phyloP scores from a whole-genome alignment of 2,329 filamentous ascomycete genomes.

The Corniculantispora saksenae region DNA sequence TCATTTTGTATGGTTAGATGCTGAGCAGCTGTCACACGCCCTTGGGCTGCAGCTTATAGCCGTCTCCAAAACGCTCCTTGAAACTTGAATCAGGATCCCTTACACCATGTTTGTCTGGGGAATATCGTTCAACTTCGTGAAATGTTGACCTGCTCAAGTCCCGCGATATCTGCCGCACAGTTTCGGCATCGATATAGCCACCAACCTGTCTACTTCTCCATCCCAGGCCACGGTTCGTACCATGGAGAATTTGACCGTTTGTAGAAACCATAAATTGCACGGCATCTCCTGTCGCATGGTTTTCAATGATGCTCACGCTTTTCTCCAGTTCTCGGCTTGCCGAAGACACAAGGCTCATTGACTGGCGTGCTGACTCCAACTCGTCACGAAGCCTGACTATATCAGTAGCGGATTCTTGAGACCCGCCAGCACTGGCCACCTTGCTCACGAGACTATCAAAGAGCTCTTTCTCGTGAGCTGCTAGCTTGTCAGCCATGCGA shows the following conservation, averaged over 20 bases:
- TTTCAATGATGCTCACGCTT: constrained; percentile 24
- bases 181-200: constrained; percentile 22
- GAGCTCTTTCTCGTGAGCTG: constrained; percentile 12
- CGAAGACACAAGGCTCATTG: constrained; percentile 19
- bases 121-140: not conserved
- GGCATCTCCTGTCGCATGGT: constrained; percentile 25
- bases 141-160: constrained; percentile 10
- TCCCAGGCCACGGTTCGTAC: constrained; percentile 24
- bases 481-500: constrained; percentile 1
- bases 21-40: not conserved
- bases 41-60: constrained; percentile 11
- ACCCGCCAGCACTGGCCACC: not conserved
- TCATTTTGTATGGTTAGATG: not conserved
- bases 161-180: constrained; percentile 23
- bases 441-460: constrained; percentile 3
- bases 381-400: constrained; percentile 19
- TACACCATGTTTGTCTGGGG: not conserved
- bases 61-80: constrained; percentile 18
- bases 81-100: constrained; percentile 9
- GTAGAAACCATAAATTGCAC: constrained; percentile 25
- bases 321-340: constrained; percentile 20
- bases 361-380: constrained; percentile 20
- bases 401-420: not conserved
- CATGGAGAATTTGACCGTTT: constrained; percentile 23
- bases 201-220: constrained; percentile 22